phyloP scores from a whole-genome alignment of 805 yeast species.

The Pichia rugopelliculosa region DNA sequence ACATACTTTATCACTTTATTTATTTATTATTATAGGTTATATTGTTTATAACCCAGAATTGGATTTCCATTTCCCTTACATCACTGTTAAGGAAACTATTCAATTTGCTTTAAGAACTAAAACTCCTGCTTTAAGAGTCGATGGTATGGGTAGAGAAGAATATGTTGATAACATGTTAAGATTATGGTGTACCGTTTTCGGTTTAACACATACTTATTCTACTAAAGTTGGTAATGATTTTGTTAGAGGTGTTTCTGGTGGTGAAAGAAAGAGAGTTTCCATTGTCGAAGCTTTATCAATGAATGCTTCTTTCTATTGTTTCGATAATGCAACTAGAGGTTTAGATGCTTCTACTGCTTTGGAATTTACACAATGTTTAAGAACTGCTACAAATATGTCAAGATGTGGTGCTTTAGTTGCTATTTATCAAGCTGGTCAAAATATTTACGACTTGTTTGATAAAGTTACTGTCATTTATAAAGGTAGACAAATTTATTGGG shows the following conservation, averaged over 20 bases:
- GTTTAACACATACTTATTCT: conserved; percentile 49
- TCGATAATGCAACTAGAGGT: conserved; percentile 68
- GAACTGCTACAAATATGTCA: conserved; percentile 54
- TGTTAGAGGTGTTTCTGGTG: conserved; percentile 64
- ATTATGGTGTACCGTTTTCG: conserved; percentile 47
- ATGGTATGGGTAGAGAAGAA: conserved; percentile 33
- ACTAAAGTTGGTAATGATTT: conserved; percentile 62
- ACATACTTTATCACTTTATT: not conserved
- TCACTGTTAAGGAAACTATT: conserved; percentile 68
- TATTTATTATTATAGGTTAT: conserved; percentile 26
- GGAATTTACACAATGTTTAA: conserved; percentile 54
- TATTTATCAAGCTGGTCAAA: conserved; percentile 63
- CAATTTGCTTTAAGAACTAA: conserved; percentile 63
- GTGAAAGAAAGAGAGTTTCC: conserved; percentile 66
- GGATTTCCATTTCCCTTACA: conserved; percentile 70
- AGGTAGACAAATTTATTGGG: conserved; percentile 57
- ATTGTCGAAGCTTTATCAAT: conserved; percentile 55
- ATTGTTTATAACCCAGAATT: conserved; percentile 52
- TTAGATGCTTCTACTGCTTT: conserved; percentile 66
- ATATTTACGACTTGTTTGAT: conserved; percentile 54
- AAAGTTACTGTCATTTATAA: conserved; percentile 51
- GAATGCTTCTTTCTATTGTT: conserved; percentile 50
- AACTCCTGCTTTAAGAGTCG: conserved; percentile 48
- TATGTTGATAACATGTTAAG: conserved; percentile 38
- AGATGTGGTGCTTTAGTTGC: conserved; percentile 55